phyloP scores from a whole-genome alignment of 176 grass and related monocot species.

The Carex kokanica region DNA sequence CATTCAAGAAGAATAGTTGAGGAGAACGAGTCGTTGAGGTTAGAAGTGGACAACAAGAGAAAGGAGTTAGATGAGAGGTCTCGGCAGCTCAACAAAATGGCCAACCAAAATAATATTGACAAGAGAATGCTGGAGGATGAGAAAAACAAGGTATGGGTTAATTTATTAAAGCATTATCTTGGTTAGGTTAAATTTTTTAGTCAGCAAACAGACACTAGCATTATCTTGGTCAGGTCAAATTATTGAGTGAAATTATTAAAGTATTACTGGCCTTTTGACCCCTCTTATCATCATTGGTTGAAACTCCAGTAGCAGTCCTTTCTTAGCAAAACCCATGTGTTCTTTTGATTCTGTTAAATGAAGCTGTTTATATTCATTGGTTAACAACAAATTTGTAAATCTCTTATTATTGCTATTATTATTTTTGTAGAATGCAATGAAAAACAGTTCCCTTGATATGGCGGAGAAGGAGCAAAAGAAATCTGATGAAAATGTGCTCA shows the following conservation, averaged over 20 bases:
- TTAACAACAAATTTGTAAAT: background rate
- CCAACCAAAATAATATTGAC: constrained; percentile 46
- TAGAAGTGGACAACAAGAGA: constrained; percentile 47
- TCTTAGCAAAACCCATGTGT: background rate
- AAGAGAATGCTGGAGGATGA: constrained; percentile 57
- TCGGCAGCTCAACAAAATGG: constrained; percentile 50
- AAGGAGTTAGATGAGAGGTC: constrained; percentile 49
- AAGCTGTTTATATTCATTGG: constrained; percentile 18
- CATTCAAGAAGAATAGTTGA: constrained; percentile 47
- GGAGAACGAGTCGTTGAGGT: constrained; percentile 48
- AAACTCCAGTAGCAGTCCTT: constrained; percentile 6
- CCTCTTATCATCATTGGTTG: background rate
- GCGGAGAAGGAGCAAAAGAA: constrained; percentile 49
- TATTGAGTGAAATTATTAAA: no score
- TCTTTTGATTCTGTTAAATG: no score
- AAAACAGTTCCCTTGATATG: constrained; percentile 49
- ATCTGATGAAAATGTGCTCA: constrained; percentile 49
- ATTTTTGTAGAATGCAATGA: constrained; percentile 45
- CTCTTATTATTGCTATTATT: constrained; percentile 3
- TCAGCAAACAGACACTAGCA: no score
- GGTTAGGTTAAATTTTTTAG: no score
- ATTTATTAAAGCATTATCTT: no score
- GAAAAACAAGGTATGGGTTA: constrained; percentile 40
- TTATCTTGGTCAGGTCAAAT: no score
- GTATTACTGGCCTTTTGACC: background rate